Evolutionary conservation across 371 early-diverging fungal species (phyloP).

Genomic region (Rhizopus delemar): DNA sequence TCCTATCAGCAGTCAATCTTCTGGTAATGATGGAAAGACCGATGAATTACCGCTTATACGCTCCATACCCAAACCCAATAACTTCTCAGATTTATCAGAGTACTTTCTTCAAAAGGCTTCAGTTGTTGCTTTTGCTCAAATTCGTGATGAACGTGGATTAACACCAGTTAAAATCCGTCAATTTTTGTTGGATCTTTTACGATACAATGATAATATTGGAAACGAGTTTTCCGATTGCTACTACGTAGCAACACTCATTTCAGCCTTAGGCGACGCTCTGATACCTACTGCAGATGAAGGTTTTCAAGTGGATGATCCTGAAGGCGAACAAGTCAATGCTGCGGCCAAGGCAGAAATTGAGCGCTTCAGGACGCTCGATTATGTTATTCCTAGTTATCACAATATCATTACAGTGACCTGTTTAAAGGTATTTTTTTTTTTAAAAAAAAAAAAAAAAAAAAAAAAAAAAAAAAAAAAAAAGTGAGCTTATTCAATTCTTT

Average conservation of each 20-base stretch:
- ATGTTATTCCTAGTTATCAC: slow-evolving; percentile 82
- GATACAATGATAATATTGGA: slow-evolving; percentile 89
- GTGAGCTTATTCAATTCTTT: slow-evolving; percentile 1
- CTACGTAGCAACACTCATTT: slow-evolving; percentile 73
- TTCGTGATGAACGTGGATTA: slow-evolving; percentile 66
- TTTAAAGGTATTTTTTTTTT: slow-evolving; percentile 57
- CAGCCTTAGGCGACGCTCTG: slow-evolving; percentile 70
- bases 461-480: background rate
- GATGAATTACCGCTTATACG: slow-evolving; percentile 49
- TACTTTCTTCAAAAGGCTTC: slow-evolving; percentile 90
- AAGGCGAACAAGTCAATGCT: slow-evolving; percentile 54
- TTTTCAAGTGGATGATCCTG: slow-evolving; percentile 44
- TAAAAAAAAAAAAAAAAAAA: background rate
- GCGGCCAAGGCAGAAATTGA: slow-evolving; percentile 74
- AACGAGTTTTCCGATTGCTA: slow-evolving; percentile 86
- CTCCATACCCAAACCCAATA: slow-evolving; percentile 80
- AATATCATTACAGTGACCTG: slow-evolving; percentile 82
- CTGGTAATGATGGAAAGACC: slow-evolving; percentile 1
- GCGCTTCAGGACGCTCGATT: slow-evolving; percentile 77
- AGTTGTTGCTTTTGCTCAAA: slow-evolving; percentile 70
- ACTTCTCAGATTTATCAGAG: slow-evolving; percentile 81
- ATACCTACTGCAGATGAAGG: slow-evolving; percentile 55
- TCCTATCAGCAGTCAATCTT: slow-evolving; percentile 27
- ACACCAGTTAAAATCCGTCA: slow-evolving; percentile 68
- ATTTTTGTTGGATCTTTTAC: slow-evolving; percentile 74